These are phyloP conservation scores for Corynespora cassiicola DNA, from an alignment of 2,329 filamentous ascomycete species.

Conservation along the genomic window DNA sequence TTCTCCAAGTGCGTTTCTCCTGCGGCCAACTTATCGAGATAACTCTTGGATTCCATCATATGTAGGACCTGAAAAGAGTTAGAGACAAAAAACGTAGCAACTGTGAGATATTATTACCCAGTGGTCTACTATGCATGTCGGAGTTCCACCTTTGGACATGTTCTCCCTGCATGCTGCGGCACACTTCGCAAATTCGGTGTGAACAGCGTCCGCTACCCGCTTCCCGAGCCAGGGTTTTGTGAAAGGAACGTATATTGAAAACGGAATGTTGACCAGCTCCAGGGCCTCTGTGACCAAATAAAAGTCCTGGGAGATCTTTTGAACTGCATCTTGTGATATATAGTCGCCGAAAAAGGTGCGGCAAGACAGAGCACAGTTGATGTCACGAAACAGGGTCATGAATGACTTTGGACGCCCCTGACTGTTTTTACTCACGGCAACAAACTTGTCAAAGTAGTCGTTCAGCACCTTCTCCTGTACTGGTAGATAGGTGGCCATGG, in stretches of 20 bases:
- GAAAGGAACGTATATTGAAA: slow-evolving; percentile 85
- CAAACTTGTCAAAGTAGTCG: slow-evolving; percentile 80
- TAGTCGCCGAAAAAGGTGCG: slow-evolving; percentile 98
- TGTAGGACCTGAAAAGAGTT: too few species aligned
- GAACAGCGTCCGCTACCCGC: slow-evolving; percentile 90
- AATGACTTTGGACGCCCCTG: slow-evolving; percentile 79
- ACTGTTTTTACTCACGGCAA: slow-evolving; percentile 72
- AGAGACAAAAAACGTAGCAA: too few species aligned
- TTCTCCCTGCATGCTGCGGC: slow-evolving; percentile 91
- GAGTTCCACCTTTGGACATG: slow-evolving; percentile 85
- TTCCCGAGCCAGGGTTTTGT: slow-evolving; percentile 98
- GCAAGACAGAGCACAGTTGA: slow-evolving; percentile 94
- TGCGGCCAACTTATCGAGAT: slow-evolving; percentile 77
- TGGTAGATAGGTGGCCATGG: slow-evolving; percentile 86
- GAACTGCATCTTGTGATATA: slow-evolving; percentile 86
- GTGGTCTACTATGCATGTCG: slow-evolving; percentile 92
- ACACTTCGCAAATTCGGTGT: slow-evolving; percentile 88
- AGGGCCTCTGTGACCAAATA: slow-evolving; percentile 95
- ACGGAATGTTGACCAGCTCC: slow-evolving; percentile 92
- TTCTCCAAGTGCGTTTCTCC: slow-evolving; percentile 76
- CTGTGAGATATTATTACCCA: too few species aligned
- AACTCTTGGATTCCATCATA: slow-evolving; percentile 84
- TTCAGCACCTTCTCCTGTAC: slow-evolving; percentile 93
- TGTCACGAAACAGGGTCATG: slow-evolving; percentile 90
- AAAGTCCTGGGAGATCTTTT: slow-evolving; percentile 96